Conservation (phyloP, 495 filamentous ascomycete genomes). For the Parathielavia appendiculata region DNA sequence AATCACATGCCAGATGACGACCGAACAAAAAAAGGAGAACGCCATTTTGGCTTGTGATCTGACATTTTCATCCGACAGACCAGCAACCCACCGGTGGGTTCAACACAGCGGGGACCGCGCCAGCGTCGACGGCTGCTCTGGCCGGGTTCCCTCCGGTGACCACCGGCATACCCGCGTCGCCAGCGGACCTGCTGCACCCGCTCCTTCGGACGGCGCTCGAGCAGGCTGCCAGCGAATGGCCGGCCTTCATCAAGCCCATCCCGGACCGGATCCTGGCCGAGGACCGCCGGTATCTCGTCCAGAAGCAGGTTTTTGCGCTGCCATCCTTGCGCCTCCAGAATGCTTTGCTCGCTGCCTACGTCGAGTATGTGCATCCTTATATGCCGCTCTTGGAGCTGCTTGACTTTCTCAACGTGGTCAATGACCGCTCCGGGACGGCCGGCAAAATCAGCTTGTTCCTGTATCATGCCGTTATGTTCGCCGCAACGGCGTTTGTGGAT, state of each 20-base stretch:
- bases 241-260: constrained; percentile 68
- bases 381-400: constrained; percentile 81
- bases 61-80: constrained; percentile 30
- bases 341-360: constrained; percentile 66
- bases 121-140: constrained; percentile 5
- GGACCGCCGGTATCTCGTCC: constrained; percentile 67
- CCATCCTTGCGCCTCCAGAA: constrained; percentile 63
- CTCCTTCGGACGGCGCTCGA: constrained; percentile 1
- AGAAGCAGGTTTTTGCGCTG: constrained; percentile 69
- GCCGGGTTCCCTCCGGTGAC: constrained; percentile 7
- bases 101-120: background rate
- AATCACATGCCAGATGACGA: constrained; percentile 26
- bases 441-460: constrained; percentile 70
- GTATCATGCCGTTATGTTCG: constrained; percentile 80
- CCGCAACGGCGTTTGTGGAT: constrained; percentile 71
- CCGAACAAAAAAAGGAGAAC: background rate
- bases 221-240: constrained; percentile 38
- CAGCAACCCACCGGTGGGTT: constrained; percentile 20
- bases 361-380: constrained; percentile 81
- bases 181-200: constrained; percentile 1
- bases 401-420: constrained; percentile 63
- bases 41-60: constrained; percentile 5
- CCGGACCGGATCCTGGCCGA: constrained; percentile 61
- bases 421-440: constrained; percentile 57
- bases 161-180: constrained; percentile 1